phyloP scores from a whole-genome alignment of 306 rosid species.

The Hylodesmum podocarpum region DNA sequence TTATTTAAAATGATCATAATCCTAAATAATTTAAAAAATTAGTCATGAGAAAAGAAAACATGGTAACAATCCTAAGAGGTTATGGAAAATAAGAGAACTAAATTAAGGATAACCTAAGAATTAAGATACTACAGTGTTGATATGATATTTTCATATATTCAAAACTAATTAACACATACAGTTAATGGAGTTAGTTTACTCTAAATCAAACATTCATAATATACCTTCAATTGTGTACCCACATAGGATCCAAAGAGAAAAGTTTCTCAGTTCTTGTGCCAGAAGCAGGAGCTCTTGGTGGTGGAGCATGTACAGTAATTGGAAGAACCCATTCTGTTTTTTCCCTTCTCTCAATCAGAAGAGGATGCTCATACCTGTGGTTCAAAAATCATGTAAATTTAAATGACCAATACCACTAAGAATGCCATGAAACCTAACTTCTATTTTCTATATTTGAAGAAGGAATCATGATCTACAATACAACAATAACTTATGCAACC shows the following conservation, averaged over 20 bases:
- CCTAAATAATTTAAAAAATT: neutral
- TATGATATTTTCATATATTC: neutral
- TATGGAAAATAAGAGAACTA: neutral
- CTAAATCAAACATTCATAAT: slow-evolving; percentile 13
- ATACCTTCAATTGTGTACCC: slow-evolving; percentile 69
- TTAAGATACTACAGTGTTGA: neutral
- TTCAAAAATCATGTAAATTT: slow-evolving; percentile 23
- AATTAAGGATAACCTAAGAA: neutral
- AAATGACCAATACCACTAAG: neutral
- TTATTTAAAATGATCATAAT: neutral
- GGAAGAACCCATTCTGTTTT: slow-evolving; percentile 95
- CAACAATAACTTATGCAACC: neutral
- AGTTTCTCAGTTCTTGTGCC: slow-evolving; percentile 63
- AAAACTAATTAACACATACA: neutral
- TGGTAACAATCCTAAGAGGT: neutral
- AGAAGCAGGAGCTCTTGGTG: slow-evolving; percentile 51
- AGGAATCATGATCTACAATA: neutral
- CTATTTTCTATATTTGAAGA: slow-evolving; percentile 11
- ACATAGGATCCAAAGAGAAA: slow-evolving; percentile 66
- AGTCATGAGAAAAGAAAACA: neutral
- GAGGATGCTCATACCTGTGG: slow-evolving; percentile 92
- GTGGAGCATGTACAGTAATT: slow-evolving; percentile 90
- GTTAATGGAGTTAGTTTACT: neutral
- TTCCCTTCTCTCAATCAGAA: slow-evolving; percentile 85
- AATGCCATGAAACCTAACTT: slow-evolving; percentile 10